Percentiles rank a stretch among this genome's conserved stretches.
phyloP scores from a whole-genome alignment of 2,329 filamentous ascomycete species.

The Colletotrichum lini region DNA sequence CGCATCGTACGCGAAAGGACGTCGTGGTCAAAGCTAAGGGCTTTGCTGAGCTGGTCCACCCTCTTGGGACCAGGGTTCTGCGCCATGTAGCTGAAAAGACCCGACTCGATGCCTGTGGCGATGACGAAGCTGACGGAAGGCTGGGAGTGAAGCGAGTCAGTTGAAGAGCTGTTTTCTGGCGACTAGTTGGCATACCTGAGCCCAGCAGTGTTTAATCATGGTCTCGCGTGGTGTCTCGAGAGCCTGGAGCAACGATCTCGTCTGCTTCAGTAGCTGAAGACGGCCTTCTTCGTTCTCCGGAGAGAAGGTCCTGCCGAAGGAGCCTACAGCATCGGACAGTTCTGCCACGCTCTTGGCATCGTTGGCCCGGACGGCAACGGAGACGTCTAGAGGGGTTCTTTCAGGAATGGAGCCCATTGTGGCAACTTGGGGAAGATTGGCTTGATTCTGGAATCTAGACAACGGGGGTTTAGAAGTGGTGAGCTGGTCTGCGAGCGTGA shows the following conservation, averaged over 20 bases:
- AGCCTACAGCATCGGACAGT: too few species aligned
- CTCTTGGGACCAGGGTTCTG: conserved; percentile 6
- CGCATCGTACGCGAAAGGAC: conserved; percentile 51
- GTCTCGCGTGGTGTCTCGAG: conserved; percentile 51
- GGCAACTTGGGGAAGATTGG: too few species aligned
- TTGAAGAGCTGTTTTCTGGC: background rate
- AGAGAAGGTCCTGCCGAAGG: too few species aligned
- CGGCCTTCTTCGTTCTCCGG: too few species aligned
- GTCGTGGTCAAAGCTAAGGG: conserved; percentile 25
- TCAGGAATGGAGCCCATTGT: too few species aligned
- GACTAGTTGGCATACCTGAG: conserved; percentile 43
- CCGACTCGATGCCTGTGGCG: conserved; percentile 4
- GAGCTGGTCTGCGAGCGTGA: too few species aligned
- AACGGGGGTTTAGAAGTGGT: too few species aligned
- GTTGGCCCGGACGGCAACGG: too few species aligned
- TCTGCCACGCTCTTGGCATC: too few species aligned
- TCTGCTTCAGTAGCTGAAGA: background rate
- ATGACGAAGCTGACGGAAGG: conserved; percentile 9
- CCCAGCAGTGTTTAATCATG: conserved; percentile 50
- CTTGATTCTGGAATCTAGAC: too few species aligned
- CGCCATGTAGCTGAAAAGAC: conserved; percentile 25
- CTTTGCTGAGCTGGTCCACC: background rate
- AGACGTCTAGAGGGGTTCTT: too few species aligned
- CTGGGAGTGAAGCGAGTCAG: background rate
- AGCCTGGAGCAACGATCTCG: conserved; percentile 24